phyloP scores from a whole-genome alignment of 1,139 yeast genomes.

The Cylindricascospora bacillispora region DNA sequence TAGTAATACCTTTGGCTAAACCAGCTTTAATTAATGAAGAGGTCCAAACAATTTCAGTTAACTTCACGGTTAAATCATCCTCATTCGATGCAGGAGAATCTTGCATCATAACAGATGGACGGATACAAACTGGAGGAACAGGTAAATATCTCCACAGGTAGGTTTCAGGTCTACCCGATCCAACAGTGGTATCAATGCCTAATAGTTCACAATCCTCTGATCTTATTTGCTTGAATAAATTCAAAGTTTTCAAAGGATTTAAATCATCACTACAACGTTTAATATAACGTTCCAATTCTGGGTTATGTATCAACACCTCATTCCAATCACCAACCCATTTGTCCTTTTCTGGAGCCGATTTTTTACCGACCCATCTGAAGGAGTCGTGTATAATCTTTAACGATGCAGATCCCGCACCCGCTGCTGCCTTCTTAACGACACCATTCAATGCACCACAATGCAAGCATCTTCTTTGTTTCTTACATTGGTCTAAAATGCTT shows the following conservation, averaged over 20 bases:
- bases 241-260: constrained; percentile 82
- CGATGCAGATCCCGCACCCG: constrained; percentile 85
- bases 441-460: constrained; percentile 86
- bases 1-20: constrained; percentile 84
- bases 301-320: constrained; percentile 53
- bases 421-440: constrained; percentile 93
- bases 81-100: constrained; percentile 83
- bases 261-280: constrained; percentile 87
- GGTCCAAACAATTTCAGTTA: constrained; percentile 95
- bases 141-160: constrained; percentile 95
- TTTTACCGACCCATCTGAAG: constrained; percentile 91
- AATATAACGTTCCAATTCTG: constrained; percentile 79
- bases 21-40: constrained; percentile 89
- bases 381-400: constrained; percentile 92
- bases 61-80: constrained; percentile 91
- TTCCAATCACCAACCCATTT: constrained; percentile 82
- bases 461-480: constrained; percentile 84
- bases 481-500: constrained; percentile 79
- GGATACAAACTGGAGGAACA: constrained; percentile 97
- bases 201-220: constrained; percentile 86
- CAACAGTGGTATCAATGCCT: constrained; percentile 68
- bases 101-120: constrained; percentile 94
- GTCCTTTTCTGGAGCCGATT: constrained; percentile 69
- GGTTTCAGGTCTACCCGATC: constrained; percentile 91
- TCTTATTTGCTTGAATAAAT: constrained; percentile 70